phyloP scores from a whole-genome alignment of 495 filamentous ascomycete genomes.

The Bryoglossum gracile region DNA sequence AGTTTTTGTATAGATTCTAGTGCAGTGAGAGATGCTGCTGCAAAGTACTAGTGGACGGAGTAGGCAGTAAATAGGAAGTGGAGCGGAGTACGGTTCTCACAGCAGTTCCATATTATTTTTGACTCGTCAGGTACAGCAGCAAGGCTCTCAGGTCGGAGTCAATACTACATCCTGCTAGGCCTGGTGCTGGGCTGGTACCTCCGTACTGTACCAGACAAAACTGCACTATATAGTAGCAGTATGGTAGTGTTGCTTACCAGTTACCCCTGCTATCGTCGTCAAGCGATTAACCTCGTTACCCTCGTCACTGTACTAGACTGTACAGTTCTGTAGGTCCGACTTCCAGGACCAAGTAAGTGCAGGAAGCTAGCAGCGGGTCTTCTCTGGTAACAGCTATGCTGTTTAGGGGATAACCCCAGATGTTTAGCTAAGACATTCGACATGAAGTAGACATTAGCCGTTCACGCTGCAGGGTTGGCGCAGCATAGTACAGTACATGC shows the following conservation, averaged over 20 bases:
- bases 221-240: too few relatives aligned
- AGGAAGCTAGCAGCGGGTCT: background rate
- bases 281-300: conserved; percentile 12
- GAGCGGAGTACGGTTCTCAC: background rate
- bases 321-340: too few relatives aligned
- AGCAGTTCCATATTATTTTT: conserved; percentile 1
- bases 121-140: conserved; percentile 19
- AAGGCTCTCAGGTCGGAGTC: background rate
- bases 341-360: too few relatives aligned
- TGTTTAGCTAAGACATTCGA: too few relatives aligned
- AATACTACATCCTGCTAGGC: background rate
- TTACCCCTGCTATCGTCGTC: conserved; percentile 10
- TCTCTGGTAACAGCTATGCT: too few relatives aligned
- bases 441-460: conserved; percentile 16
- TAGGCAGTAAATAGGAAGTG: background rate
- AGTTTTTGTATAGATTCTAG: background rate
- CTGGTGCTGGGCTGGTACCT: too few relatives aligned
- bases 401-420: conserved; percentile 12
- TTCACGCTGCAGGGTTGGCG: conserved; percentile 14
- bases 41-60: background rate
- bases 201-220: too few relatives aligned
- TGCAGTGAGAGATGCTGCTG: background rate
- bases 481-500: conserved; percentile 3
- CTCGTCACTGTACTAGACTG: too few relatives aligned
- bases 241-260: too few relatives aligned